Evolutionary conservation across 352 stramenopile genomes (phyloP), one percentile per base, ranked within the genome.

Genomic region (Pelagophyceae sp.): DNA sequence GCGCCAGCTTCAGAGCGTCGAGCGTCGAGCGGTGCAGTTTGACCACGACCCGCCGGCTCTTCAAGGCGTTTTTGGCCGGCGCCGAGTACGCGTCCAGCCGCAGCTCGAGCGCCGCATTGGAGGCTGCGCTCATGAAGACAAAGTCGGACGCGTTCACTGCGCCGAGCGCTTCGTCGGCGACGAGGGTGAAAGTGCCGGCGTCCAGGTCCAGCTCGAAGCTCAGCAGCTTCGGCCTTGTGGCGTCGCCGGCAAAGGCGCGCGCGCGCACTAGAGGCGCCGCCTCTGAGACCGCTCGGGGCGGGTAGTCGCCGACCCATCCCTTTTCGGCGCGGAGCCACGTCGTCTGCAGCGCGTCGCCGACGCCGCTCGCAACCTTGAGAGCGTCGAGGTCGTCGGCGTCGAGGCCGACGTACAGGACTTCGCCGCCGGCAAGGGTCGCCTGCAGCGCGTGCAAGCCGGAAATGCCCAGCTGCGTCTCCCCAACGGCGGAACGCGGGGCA

Each of bases 111-210:
- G 29, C 60, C 1, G 6, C 27, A 38, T 51, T 60, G 60, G 75
- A 32, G 29, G 54, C 31, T 0, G 15, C 38, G 54, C 33, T 27
- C 54, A 33, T 54, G 33, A 78, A 11, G 5, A 11, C 50, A n/a
- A 79, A 75, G 60, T 65, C 60, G 19, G 75, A 76, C 31, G 72
- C 63, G 58, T 76, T 61, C 33, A 72, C 64, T 11, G 61, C 2
- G 15, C 63, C n/a, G 20, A 79, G 32, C n/a, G 75, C 63, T 63
- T 79, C 75, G 75, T 79, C 75, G n/a, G 72, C 70, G 27, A 65
- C 38, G 33, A 79, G 27, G 2, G 54, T 63, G 11, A 79, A 64
- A 1, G 31, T 38, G n/a, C 25, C 60, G 27, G 61, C 38, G 40
- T 79, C 64, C 35, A 79, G 38, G 38, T 79, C 75, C 33, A 79